These are phyloP conservation scores for Alternaria gansuensis DNA, from an alignment of 2,329 filamentous ascomycete species.

Conservation along the genomic window DNA sequence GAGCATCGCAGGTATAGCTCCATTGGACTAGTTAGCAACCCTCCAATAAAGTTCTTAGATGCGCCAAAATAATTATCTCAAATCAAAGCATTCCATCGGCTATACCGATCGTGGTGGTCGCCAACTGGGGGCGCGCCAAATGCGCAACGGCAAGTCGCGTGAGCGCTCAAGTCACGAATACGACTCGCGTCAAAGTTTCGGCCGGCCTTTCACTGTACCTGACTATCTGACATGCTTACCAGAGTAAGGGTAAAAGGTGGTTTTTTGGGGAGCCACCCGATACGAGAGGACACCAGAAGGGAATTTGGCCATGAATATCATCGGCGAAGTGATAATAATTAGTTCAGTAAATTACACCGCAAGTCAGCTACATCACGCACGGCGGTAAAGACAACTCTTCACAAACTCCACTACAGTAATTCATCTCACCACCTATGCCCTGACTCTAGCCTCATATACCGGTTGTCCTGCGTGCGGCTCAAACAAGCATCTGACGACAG, in stretches of 20 bases:
- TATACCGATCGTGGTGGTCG: slow-evolving; percentile 17
- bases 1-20: slow-evolving; percentile 24
- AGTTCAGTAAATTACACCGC: background rate
- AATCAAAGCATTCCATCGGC: slow-evolving; percentile 11
- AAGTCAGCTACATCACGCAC: background rate
- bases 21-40: slow-evolving; percentile 15
- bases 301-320: slow-evolving; percentile 24
- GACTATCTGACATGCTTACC: slow-evolving; percentile 45
- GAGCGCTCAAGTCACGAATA: slow-evolving; percentile 24
- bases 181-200: slow-evolving; percentile 27
- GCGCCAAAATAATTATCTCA: slow-evolving; percentile 25
- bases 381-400: background rate
- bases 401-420: slow-evolving; percentile 1
- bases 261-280: slow-evolving; percentile 11
- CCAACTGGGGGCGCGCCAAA: slow-evolving; percentile 18
- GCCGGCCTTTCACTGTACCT: slow-evolving; percentile 19
- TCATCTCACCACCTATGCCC: slow-evolving; percentile 10
- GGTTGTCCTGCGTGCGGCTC: slow-evolving; percentile 45
- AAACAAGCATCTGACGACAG: slow-evolving; percentile 52
- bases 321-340: background rate
- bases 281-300: slow-evolving; percentile 26
- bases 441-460: slow-evolving; percentile 20
- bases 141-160: slow-evolving; percentile 22
- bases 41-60: slow-evolving; percentile 23
- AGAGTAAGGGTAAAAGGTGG: slow-evolving; percentile 32